These are phyloP conservation scores for Trypanosoma platydactyli DNA, from an alignment of 208 protist genomes.

Conservation along the genomic window DNA sequence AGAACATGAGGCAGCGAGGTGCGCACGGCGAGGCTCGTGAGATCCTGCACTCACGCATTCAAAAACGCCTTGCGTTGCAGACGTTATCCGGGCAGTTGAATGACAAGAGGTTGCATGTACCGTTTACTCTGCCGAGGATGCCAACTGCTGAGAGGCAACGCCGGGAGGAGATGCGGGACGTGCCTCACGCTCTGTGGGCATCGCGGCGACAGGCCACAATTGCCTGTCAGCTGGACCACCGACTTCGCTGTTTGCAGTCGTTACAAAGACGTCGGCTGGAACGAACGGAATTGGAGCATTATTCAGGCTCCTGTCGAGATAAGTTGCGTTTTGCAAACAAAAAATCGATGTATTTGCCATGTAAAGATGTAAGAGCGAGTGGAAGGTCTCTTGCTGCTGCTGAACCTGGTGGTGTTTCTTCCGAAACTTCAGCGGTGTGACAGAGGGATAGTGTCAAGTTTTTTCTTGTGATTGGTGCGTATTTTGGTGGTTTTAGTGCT, in stretches of 20 bases:
- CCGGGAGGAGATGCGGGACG: slow-evolving; percentile 28
- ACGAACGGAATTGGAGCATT: slow-evolving; percentile 31
- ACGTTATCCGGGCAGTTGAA: slow-evolving; percentile 24
- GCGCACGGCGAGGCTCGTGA: slow-evolving; percentile 29
- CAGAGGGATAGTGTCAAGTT: too few species aligned
- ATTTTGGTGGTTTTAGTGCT: too few species aligned
- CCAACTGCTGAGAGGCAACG: slow-evolving; percentile 18
- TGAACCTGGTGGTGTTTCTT: background rate
- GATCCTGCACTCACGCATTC: slow-evolving; percentile 1
- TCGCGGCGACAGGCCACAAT: slow-evolving; percentile 1
- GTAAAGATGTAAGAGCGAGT: slow-evolving; percentile 5
- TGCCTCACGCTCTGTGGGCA: slow-evolving; percentile 25
- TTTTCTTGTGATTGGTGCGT: too few species aligned
- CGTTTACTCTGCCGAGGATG: background rate
- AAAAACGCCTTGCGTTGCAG: slow-evolving; percentile 24
- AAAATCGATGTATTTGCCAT: background rate
- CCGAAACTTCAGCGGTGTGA: too few species aligned
- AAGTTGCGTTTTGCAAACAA: background rate
- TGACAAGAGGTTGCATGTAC: background rate
- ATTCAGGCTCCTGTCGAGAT: slow-evolving; percentile 16
- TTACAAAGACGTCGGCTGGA: slow-evolving; percentile 24
- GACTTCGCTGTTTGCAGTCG: slow-evolving; percentile 9
- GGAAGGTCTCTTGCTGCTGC: slow-evolving; percentile 4
- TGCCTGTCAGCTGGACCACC: slow-evolving; percentile 6
- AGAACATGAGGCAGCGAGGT: slow-evolving; percentile 9